Evolutionary conservation across 192 early-diverging fungal genomes (phyloP).

Genomic region (Mycoemilia scoparia): DNA sequence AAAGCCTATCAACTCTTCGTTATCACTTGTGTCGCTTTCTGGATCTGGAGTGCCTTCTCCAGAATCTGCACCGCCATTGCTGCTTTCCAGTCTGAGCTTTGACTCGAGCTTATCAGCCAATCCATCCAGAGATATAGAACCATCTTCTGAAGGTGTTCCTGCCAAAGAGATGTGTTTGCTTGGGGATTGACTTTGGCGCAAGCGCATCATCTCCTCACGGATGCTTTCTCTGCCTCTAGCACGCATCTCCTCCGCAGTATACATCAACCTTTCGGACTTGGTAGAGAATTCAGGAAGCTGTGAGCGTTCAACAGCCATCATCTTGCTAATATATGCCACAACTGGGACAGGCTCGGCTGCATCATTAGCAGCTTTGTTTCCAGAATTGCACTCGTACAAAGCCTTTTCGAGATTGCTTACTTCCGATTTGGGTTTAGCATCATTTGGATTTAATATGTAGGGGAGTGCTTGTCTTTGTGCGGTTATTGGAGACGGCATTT

Average conservation of each 20-base stretch:
- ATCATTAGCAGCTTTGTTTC: slow-evolving; percentile 2
- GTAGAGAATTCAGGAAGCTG: slow-evolving; percentile 40
- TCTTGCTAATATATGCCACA: slow-evolving; percentile 84
- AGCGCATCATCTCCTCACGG: slow-evolving; percentile 25
- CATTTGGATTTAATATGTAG: slow-evolving; percentile 38
- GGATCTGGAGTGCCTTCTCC: slow-evolving; percentile 6
- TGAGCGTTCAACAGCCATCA: slow-evolving; percentile 67
- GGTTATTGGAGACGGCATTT: slow-evolving; percentile 64
- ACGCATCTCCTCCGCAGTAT: slow-evolving; percentile 79
- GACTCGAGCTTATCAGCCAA: slow-evolving; percentile 13
- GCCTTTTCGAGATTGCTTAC: slow-evolving; percentile 45
- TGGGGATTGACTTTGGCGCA: slow-evolving; percentile 11
- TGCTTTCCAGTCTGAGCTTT: slow-evolving; percentile 7
- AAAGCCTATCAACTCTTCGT: slow-evolving; percentile 74
- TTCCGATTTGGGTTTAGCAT: slow-evolving; percentile 19
- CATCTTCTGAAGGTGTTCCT: too few relatives aligned
- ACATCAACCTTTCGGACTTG: slow-evolving; percentile 40
- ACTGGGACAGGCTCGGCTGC: slow-evolving; percentile 41
- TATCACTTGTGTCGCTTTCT: slow-evolving; percentile 21
- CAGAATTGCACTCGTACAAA: slow-evolving; percentile 53
- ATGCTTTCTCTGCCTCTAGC: slow-evolving; percentile 40
- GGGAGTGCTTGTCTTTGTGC: slow-evolving; percentile 72
- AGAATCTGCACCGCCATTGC: neutral
- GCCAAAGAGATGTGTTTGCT: too few relatives aligned
- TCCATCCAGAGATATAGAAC: slow-evolving; percentile 6